A percentile compares a stretch with the other conserved stretches of the same genome.
Conservation (phyloP, 768 basidiomycete species). For the Dendrothele bispora region DNA sequence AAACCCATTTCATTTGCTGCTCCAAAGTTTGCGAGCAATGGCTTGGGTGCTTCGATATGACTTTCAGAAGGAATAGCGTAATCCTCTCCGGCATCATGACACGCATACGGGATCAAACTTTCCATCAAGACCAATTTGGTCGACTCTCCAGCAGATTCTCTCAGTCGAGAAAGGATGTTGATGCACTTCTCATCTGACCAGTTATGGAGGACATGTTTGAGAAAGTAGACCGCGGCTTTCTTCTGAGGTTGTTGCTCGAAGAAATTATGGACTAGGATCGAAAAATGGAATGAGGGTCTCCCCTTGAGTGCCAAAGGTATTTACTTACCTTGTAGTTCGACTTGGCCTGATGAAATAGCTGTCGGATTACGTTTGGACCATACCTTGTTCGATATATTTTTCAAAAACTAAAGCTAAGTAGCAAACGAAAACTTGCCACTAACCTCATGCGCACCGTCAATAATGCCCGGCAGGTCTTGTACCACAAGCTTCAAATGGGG, state of each 20-base stretch:
- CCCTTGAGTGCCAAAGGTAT: not conserved
- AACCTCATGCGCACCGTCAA: constrained; percentile 13
- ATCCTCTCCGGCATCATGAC: constrained; percentile 17
- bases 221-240: constrained; percentile 41
- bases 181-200: constrained; percentile 44
- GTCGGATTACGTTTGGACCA: constrained; percentile 8
- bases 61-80: constrained; percentile 19
- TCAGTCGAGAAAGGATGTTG: constrained; percentile 45
- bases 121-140: constrained; percentile 42
- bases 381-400: constrained; percentile 9
- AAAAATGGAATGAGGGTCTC: not conserved
- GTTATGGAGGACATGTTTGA: constrained; percentile 52
- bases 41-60: constrained; percentile 28
- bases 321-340: constrained; percentile 19
- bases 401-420: too few relatives aligned
- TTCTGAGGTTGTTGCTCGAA: constrained; percentile 42
- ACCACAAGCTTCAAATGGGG: constrained; percentile 11
- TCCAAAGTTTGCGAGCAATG: constrained; percentile 40
- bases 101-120: constrained; percentile 35
- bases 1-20: constrained; percentile 35
- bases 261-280: constrained; percentile 44
- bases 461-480: constrained; percentile 11
- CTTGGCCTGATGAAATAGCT: constrained; percentile 18
- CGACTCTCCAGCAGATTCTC: constrained; percentile 27
- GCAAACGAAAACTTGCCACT: too few relatives aligned